phyloP scores from a whole-genome alignment of 345 rosid genomes.

The Erysimum cheiranthoides region DNA sequence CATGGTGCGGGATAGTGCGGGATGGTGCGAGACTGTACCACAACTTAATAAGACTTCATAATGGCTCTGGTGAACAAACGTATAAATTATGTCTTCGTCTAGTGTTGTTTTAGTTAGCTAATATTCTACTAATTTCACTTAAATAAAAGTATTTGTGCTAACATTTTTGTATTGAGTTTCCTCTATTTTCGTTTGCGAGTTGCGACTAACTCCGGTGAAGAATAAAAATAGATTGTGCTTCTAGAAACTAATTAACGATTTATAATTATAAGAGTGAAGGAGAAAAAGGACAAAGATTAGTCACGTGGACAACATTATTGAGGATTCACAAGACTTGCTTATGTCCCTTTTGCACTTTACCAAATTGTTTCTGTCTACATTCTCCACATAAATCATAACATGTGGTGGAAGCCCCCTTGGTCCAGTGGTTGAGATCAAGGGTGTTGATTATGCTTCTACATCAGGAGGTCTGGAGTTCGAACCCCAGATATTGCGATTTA shows the following conservation, averaged over 20 bases:
- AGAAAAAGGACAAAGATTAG: slow-evolving; percentile 31
- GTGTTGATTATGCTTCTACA: no score
- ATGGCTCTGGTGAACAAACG: slow-evolving; percentile 25
- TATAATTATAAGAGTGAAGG: neutral
- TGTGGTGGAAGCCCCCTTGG: no score
- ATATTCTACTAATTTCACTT: neutral
- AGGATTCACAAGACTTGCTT: slow-evolving; percentile 22
- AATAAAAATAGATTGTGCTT: slow-evolving; percentile 3
- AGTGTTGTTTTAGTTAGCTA: slow-evolving; percentile 1
- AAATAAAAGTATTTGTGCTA: neutral
- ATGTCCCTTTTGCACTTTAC: slow-evolving; percentile 4
- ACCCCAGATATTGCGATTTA: no score
- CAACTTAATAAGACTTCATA: neutral
- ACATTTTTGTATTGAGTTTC: neutral
- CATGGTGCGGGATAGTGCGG: no score
- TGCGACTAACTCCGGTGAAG: slow-evolving; percentile 12
- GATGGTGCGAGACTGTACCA: no score
- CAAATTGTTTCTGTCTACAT: slow-evolving; percentile 25
- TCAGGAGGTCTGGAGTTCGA: no score
- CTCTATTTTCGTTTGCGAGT: neutral
- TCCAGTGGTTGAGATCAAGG: no score
- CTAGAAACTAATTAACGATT: neutral
- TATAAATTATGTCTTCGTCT: neutral
- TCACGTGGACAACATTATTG: slow-evolving; percentile 30
- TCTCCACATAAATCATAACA: slow-evolving; percentile 33